Evolutionary conservation across 768 basidiomycete species (phyloP), one percentile per base, ranked within the genome.

Genomic region (Hemileccinum rubropunctum): DNA sequence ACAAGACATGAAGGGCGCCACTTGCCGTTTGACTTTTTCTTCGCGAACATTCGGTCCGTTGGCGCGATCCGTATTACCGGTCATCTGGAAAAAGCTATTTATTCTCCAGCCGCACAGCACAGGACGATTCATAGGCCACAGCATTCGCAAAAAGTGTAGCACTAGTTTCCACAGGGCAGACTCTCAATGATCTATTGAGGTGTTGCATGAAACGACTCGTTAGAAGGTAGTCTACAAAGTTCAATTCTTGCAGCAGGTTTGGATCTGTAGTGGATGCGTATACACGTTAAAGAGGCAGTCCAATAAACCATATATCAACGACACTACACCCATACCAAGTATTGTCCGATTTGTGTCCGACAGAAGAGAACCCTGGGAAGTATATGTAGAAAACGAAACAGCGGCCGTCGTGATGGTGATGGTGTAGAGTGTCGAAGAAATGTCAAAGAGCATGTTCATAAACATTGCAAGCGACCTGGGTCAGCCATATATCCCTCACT

Each of bases 401-500:
- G n/a, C 8, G 50, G 59, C 51, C 52, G 5, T 38, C 21, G 21
- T 30, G 11, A 34, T 34, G 15, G 18, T 28, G 35, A 36, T 0
- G 5, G 28, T 21, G 35, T 10, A 27, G 34, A 30, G 11, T 12
- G 23, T 23, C 23, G 6, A 23, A 3, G 23, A 6, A 38, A 18
- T 18, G 28, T 63, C 45, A 63, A 30, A 28, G 28, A 14, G 18
- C 47, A 23, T 59, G 66, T 49, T 81, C 78, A 57, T 72, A 79
- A 38, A 61, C 54, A 46, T 73, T 67, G 53, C 81, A 82, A 20
- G 72, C 71, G 17, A 83, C 72, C 38, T 52, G 59, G 44, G 68
- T 66, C 43, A 82, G 56, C 80, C 81, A 83, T 30, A 66, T 57
- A n/a, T 59, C 67, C 38, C 76, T 72, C 58, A 69, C 74, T 54